A percentile compares a stretch with the other conserved stretches of the same genome.
Conservation (phyloP, 2,329 filamentous ascomycete genomes). For the Albophoma yamanashiensis region DNA sequence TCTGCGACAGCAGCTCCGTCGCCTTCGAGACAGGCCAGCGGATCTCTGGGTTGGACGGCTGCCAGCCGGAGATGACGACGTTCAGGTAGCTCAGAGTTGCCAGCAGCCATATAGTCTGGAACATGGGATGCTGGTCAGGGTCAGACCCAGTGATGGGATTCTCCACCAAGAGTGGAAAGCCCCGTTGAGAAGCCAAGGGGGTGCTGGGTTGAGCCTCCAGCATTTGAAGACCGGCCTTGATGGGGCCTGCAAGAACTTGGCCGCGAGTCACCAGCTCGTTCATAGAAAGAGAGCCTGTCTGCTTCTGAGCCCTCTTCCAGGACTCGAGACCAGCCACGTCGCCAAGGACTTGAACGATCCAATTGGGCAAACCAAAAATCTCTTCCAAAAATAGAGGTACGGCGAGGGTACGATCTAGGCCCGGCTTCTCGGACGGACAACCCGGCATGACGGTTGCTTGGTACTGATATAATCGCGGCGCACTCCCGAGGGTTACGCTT, state of each 20-base stretch:
- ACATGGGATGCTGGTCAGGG: constrained; percentile 11
- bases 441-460: constrained; percentile 27
- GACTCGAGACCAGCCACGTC: constrained; percentile 41
- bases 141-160: constrained; percentile 9
- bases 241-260: constrained; percentile 24
- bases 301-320: constrained; percentile 40
- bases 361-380: constrained; percentile 46
- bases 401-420: constrained; percentile 9
- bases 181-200: background rate
- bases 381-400: constrained; percentile 33
- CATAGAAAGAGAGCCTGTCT: constrained; percentile 31
- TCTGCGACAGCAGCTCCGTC: constrained; percentile 20
- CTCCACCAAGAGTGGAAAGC: constrained; percentile 4
- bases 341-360: constrained; percentile 42
- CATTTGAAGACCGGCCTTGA: constrained; percentile 19
- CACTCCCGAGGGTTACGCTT: constrained; percentile 30
- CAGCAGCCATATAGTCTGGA: constrained; percentile 35
- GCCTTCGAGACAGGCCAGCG: constrained; percentile 19
- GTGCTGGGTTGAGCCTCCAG: constrained; percentile 14
- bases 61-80: constrained; percentile 40
- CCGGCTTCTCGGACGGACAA: constrained; percentile 9
- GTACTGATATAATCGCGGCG: constrained; percentile 30
- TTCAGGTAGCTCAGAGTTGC: constrained; percentile 35
- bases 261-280: constrained; percentile 34
- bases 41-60: constrained; percentile 32